Evolutionary conservation across 805 yeast genomes (phyloP), one percentile per base, ranked within the genome.

Genomic region (Candida dajiaensis): DNA sequence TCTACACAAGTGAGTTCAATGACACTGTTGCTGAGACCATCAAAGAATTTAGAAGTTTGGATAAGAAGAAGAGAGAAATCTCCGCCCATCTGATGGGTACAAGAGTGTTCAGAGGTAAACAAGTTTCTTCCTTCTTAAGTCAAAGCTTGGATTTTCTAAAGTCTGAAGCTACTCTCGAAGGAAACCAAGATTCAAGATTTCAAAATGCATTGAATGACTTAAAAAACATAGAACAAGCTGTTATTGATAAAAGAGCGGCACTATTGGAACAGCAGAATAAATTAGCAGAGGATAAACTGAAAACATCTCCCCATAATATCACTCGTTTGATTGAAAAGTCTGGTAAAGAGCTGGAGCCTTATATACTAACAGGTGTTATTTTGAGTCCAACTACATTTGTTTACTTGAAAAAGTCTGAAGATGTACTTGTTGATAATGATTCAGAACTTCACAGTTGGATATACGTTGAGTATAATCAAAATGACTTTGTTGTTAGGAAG

Each of bases 321-420:
- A 55, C 64, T 6, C 43, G 37, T 7, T 40, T 68, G 6, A 37
- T 69, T 28, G 51, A 54, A 3, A 52, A 53, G 4, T 38, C 47
- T 15, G 58, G 56, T 12, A 43, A 37, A 1, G 42, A 50, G 13
- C 40, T 62, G 12, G 73, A 70, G 23, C 72, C 74, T 5, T 70
- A 69, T 61, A 44, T 69, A 7, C 50, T 72, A 3, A 57, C 59
- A 12, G 76, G 75, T 21, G 63, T 68, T 3, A 58, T 71, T 3
- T 38, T 70, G 11, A 61, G 56, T 36, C 62, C 64, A 10, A 46
- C 52, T 5, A 61, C 61, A 20, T 71, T 65, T 48, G 68, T 59
- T 29, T 68, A 57, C 44, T 44, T 59, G 41, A 60, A 53, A 37
- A 56, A 50, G 22, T 12, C 25, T 36, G 39, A 36, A 13, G 19